Conservation (phyloP, 2,329 filamentous ascomycete species). For the Paramyrothecium roridum region DNA sequence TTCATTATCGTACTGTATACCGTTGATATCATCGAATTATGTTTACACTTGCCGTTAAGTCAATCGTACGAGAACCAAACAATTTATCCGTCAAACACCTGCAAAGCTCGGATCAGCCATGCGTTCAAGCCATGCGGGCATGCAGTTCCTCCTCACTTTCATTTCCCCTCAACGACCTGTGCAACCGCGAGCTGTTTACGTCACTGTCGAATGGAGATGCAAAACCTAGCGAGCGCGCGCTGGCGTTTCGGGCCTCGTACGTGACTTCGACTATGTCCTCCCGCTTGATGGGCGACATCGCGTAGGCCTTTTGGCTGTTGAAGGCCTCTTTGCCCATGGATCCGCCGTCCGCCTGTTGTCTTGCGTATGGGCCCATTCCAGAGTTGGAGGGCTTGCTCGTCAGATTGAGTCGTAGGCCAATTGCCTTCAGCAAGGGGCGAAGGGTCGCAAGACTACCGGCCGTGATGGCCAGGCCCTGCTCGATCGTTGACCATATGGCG, state of each 20-base stretch:
- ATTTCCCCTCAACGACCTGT: neutral
- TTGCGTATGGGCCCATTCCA: neutral
- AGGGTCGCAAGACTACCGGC: constrained; percentile 40
- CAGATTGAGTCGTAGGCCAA: constrained; percentile 15
- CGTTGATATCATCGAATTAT: too few species aligned
- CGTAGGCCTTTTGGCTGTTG: neutral
- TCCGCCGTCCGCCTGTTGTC: neutral
- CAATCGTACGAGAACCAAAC: too few species aligned
- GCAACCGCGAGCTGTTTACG: neutral
- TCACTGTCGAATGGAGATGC: neutral
- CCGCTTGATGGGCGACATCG: neutral
- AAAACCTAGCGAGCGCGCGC: neutral
- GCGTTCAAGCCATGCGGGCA: neutral
- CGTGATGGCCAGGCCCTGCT: constrained; percentile 40
- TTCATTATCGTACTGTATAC: too few species aligned
- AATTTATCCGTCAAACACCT: too few species aligned
- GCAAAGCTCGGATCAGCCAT: too few species aligned
- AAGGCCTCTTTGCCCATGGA: neutral
- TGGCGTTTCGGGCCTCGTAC: neutral
- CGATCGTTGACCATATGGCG: constrained; percentile 42
- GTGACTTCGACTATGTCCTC: neutral
- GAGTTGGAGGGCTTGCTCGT: neutral
- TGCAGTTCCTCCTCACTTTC: neutral
- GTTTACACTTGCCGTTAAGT: too few species aligned
- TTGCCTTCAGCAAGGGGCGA: constrained; percentile 31